Percentiles rank a stretch among this genome's conserved stretches.
phyloP scores from a whole-genome alignment of 2,329 filamentous ascomycete species.

The Aspergillus sp. region DNA sequence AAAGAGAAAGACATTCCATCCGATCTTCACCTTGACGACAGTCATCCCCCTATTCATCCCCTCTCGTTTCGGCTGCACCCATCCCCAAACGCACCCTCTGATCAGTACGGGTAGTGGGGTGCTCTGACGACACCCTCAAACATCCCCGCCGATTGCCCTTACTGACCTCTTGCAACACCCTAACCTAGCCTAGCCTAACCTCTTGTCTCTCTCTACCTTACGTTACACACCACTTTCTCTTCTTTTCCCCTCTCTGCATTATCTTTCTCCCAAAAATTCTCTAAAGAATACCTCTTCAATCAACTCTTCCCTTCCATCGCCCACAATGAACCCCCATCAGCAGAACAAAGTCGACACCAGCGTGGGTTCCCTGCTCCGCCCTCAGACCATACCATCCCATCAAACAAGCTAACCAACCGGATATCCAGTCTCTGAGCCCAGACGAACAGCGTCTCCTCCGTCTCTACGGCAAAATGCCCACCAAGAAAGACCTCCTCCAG shows the following conservation, averaged over 20 bases:
- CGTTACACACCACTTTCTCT: neutral
- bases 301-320: neutral
- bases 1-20: too few relatives aligned
- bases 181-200: neutral
- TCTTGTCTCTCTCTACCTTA: neutral
- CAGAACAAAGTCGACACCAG: conserved; percentile 98
- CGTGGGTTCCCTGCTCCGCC: conserved; percentile 57
- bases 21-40: neutral
- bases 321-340: conserved; percentile 88
- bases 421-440: conserved; percentile 73
- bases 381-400: conserved; percentile 7
- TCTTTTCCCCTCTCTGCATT: conserved; percentile 4
- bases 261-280: conserved; percentile 2
- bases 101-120: conserved; percentile 1
- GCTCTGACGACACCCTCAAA: conserved; percentile 8
- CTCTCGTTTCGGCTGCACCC: too few relatives aligned
- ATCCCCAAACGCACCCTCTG: neutral
- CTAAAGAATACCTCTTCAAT: neutral
- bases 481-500: conserved; percentile 91
- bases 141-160: neutral
- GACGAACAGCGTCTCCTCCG: conserved; percentile 97
- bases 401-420: neutral
- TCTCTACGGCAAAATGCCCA: conserved; percentile 96
- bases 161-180: neutral
- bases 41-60: neutral